Conservation (phyloP, 257 asterid genomes). For the Leonotis leonurus region DNA sequence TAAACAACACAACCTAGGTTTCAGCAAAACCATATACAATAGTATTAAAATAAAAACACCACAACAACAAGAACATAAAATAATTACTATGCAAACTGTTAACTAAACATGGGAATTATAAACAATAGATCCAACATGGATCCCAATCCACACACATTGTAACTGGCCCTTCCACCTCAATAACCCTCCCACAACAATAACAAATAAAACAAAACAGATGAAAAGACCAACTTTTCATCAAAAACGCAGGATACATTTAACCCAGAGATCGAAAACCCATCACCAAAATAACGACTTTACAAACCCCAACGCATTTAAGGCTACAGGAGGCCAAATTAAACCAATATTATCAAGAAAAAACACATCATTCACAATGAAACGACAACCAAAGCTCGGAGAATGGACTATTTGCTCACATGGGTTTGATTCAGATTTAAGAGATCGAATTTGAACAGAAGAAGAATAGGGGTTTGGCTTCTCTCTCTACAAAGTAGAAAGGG, state of each 20-base stretch:
- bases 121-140: slow-evolving; percentile 73
- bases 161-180: slow-evolving; percentile 52
- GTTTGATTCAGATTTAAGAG: slow-evolving; percentile 25
- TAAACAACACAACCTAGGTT: slow-evolving; percentile 47
- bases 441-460: slow-evolving; percentile 32
- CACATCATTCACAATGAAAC: slow-evolving; percentile 16
- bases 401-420: slow-evolving; percentile 56
- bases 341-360: not conserved
- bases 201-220: not conserved
- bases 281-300: slow-evolving; percentile 34
- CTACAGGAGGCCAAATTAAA: not conserved
- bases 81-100: slow-evolving; percentile 21
- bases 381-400: not conserved
- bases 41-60: slow-evolving; percentile 30
- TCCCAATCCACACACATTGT: slow-evolving; percentile 79
- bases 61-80: slow-evolving; percentile 37
- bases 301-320: slow-evolving; percentile 24
- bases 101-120: slow-evolving; percentile 18
- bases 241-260: slow-evolving; percentile 15
- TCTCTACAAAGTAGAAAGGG: slow-evolving; percentile 31
- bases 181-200: slow-evolving; percentile 20
- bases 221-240: not conserved
- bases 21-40: slow-evolving; percentile 31
- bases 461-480: slow-evolving; percentile 23
- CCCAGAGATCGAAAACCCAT: slow-evolving; percentile 32